phyloP scores from a whole-genome alignment of 2,329 filamentous ascomycete genomes.

The Sphaerulina musiva region DNA sequence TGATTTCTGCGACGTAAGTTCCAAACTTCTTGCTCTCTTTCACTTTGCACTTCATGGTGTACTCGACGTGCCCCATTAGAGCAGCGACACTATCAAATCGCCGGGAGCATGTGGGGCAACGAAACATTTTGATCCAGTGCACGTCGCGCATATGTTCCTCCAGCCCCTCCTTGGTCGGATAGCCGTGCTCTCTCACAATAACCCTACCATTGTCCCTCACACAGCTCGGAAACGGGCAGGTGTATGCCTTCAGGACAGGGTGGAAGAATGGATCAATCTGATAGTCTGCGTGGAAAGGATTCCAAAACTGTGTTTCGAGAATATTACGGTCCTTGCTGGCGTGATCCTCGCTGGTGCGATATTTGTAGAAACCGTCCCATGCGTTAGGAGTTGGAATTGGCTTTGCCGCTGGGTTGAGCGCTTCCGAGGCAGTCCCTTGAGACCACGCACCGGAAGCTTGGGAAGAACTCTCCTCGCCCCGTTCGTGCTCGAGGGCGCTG shows the following conservation, averaged over 20 bases:
- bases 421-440: constrained; percentile 6
- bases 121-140: constrained; percentile 35
- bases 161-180: constrained; percentile 28
- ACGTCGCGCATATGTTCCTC: constrained; percentile 29
- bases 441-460: constrained; percentile 5
- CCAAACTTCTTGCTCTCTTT: constrained; percentile 34
- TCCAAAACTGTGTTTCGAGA: constrained; percentile 17
- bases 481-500: not conserved
- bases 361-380: constrained; percentile 10
- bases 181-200: not conserved
- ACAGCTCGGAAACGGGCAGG: constrained; percentile 51
- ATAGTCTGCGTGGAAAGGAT: constrained; percentile 35
- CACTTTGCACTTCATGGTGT: constrained; percentile 33
- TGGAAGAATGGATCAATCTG: constrained; percentile 45
- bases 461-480: not conserved
- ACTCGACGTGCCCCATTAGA: constrained; percentile 40
- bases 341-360: constrained; percentile 3
- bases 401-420: constrained; percentile 15
- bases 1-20: constrained; percentile 36
- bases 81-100: constrained; percentile 35
- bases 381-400: constrained; percentile 8
- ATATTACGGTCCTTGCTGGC: constrained; percentile 10
- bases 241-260: constrained; percentile 41
- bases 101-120: constrained; percentile 39
- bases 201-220: constrained; percentile 1